Evolutionary conservation across 208 protist genomes (phyloP), one percentile per base, ranked within the genome.

Genomic region (Leishmania amazonensis): DNA sequence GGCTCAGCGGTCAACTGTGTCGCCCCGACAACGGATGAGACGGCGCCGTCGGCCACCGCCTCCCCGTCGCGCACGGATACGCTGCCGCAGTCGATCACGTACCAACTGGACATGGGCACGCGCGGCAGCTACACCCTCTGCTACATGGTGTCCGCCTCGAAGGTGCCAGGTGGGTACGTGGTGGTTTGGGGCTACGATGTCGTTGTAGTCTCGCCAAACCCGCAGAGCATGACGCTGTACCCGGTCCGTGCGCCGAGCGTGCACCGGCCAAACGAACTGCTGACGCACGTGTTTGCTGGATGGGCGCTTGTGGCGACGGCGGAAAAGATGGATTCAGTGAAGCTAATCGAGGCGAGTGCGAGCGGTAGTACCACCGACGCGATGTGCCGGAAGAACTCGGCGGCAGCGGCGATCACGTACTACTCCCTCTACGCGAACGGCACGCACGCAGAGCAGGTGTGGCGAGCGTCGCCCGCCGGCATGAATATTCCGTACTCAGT

Each of bases 61-160:
- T 80, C 81, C 17, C 90, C 93, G 17, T 96, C 94, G 1, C 88
- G 85, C 78, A 91, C 71, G 24, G 91, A 95, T 60, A 72, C 82
- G n/a, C 85, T 97, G 49, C 93, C 95, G 6, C 62, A 51, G 49
- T 87, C 68, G 67, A 86, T 97, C 57, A 78, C 81, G 38, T 98
- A 93, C 76, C 92, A 95, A 84, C n/a, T 96, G 68, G 90, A 81
- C 45, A 76, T 87, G 60, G 88, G 88, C 71, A 94, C 84, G 65
- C 91, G 94, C 17, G 95, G 95, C 65, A 82, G 76, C 72, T 94
- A 97, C 87, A 97, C 93, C 4, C 47, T 98, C 45, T 91, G 90
- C 88, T 93, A 90, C 91, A 62, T 83, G 83, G 85, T 87, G 68
- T 78, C 85, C 42, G 81, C 76, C 28, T n/a, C 80, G 1, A 75